Evolutionary conservation across 345 rosid species (phyloP).

Genomic region (Pugionium dolabratum): DNA sequence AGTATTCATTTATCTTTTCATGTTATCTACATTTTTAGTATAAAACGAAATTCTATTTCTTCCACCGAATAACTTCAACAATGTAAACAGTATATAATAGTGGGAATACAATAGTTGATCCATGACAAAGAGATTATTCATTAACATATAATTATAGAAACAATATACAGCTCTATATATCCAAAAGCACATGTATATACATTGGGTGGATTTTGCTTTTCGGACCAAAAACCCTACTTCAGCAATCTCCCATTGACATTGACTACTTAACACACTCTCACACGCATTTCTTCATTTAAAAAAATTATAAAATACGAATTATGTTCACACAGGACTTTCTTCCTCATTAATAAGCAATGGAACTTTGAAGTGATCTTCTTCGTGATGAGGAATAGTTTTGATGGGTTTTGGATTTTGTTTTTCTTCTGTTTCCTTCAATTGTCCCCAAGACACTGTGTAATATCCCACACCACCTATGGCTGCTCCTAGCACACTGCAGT

Average conservation of each 20-base stretch:
- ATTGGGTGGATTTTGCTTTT: conserved; percentile 31
- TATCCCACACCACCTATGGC: conserved; percentile 62
- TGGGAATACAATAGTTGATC: background rate
- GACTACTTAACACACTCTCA: conserved; percentile 26
- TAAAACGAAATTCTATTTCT: background rate
- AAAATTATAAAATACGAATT: conserved; percentile 13
- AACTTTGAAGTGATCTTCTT: conserved; percentile 39
- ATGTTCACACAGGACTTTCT: conserved; percentile 35
- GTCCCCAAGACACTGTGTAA: conserved; percentile 62
- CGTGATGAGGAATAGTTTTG: conserved; percentile 32
- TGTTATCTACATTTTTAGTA: no score
- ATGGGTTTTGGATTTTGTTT: conserved; percentile 24
- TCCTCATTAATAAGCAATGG: conserved; percentile 57
- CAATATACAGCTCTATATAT: conserved; percentile 23
- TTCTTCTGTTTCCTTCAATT: conserved; percentile 50
- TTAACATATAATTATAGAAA: background rate
- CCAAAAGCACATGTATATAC: conserved; percentile 21
- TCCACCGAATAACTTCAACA: background rate
- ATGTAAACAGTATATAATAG: background rate
- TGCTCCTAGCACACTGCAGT: conserved; percentile 66
- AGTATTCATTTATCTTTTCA: no score
- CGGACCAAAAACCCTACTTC: conserved; percentile 46
- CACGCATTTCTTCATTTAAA: conserved; percentile 23
- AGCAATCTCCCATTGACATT: conserved; percentile 31
- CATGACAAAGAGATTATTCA: conserved; percentile 1